phyloP scores from a whole-genome alignment of 2,329 filamentous ascomycete genomes.

The Beauveria asiatica region DNA sequence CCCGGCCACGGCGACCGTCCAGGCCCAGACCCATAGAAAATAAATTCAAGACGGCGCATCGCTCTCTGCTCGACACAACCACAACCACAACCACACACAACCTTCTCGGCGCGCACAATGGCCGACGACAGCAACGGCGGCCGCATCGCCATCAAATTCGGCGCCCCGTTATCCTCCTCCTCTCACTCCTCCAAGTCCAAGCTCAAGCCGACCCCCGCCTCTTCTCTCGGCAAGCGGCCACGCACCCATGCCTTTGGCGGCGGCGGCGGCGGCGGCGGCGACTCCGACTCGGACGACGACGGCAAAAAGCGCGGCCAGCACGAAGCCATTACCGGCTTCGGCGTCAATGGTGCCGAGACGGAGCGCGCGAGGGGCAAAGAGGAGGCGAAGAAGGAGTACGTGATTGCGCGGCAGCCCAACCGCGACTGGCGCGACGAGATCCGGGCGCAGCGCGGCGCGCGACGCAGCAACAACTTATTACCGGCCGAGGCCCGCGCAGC shows the following conservation, averaged over 20 bases:
- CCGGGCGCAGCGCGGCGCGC: conserved; percentile 28
- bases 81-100: neutral
- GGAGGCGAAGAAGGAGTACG: conserved; percentile 27
- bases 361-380: conserved; percentile 26
- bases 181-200: conserved; percentile 24
- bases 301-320: conserved; percentile 24
- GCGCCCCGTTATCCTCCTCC: conserved; percentile 22
- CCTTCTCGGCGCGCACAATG: conserved; percentile 23
- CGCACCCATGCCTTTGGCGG: conserved; percentile 31
- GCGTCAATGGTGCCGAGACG: conserved; percentile 33
- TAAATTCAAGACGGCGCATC: neutral
- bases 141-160: conserved; percentile 43
- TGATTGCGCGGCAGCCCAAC: conserved; percentile 53
- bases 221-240: conserved; percentile 40
- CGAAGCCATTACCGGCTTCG: conserved; percentile 43
- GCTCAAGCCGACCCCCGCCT: conserved; percentile 22
- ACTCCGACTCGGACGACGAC: conserved; percentile 31
- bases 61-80: conserved; percentile 2
- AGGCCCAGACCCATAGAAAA: conserved; percentile 1
- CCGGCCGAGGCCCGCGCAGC: conserved; percentile 35
- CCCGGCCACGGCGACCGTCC: neutral
- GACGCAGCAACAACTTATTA: conserved; percentile 43
- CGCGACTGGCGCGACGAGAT: conserved; percentile 53
- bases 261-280: conserved; percentile 26
- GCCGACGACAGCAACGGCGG: conserved; percentile 24